A percentile compares a stretch with the other conserved stretches of the same genome.
These are phyloP conservation scores for Adansonia rubrostipa DNA, from an alignment of 441 rosid genomes.

Conservation along the genomic window DNA sequence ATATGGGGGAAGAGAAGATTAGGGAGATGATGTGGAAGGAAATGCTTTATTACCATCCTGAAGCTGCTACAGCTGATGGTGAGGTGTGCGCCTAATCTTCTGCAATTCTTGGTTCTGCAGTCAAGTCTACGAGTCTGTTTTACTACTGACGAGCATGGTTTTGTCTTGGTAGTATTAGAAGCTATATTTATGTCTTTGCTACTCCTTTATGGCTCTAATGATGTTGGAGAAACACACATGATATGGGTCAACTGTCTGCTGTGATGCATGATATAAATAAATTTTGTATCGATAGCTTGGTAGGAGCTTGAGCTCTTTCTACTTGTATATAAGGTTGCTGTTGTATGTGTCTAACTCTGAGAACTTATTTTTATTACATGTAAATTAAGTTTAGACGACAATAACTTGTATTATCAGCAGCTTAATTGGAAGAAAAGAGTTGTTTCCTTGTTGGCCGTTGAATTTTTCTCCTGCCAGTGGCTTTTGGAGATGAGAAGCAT, in stretches of 20 bases:
- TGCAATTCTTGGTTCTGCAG: conserved; percentile 11
- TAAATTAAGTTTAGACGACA: conserved; percentile 18
- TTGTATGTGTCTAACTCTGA: conserved; percentile 17
- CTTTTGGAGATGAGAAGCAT: neutral
- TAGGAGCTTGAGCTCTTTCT: conserved; percentile 29
- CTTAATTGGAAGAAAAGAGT: neutral
- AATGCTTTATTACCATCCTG: conserved; percentile 79
- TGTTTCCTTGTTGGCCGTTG: no score
- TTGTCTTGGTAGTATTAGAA: conserved; percentile 25
- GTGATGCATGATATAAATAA: conserved; percentile 30
- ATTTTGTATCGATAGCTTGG: conserved; percentile 25
- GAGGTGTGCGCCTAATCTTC: conserved; percentile 34
- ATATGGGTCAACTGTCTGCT: conserved; percentile 21
- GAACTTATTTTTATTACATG: conserved; percentile 13
- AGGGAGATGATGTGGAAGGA: conserved; percentile 86
- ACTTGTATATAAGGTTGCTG: conserved; percentile 33
- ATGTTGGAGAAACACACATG: conserved; percentile 28
- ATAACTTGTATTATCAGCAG: neutral
- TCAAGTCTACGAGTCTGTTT: conserved; percentile 20
- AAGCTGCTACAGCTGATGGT: conserved; percentile 35
- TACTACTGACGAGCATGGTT: conserved; percentile 20
- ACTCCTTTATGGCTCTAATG: conserved; percentile 31
- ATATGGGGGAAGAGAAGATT: conserved; percentile 69
- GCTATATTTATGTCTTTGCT: conserved; percentile 9
- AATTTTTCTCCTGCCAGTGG: no score